A percentile compares a stretch with the other conserved stretches of the same genome.
phyloP scores from a whole-genome alignment of 1,139 yeast species.

The Sporopachydermia cereana region DNA sequence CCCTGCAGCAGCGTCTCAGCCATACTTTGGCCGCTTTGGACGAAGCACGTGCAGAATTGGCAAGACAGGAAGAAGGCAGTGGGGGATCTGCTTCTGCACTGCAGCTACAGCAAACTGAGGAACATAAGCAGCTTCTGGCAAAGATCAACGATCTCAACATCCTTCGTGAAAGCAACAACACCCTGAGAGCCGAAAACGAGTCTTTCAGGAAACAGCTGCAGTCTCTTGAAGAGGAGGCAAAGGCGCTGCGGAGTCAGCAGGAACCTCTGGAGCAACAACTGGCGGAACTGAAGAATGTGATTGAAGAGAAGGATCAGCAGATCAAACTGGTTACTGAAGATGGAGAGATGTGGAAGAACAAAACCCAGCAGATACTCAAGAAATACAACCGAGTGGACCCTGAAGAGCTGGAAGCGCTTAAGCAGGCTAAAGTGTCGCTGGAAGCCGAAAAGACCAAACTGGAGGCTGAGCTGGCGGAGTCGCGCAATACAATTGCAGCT shows the following conservation, averaged over 20 bases:
- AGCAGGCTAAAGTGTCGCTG: slow-evolving; percentile 17
- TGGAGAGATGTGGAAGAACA: slow-evolving; percentile 38
- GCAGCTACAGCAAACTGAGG: slow-evolving; percentile 31
- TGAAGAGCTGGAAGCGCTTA: slow-evolving; percentile 28
- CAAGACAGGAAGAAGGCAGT: slow-evolving; percentile 13
- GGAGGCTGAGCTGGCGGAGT: slow-evolving; percentile 8
- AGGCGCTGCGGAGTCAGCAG: slow-evolving; percentile 20
- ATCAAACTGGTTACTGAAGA: slow-evolving; percentile 30
- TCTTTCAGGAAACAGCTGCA: slow-evolving; percentile 22
- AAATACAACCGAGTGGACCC: slow-evolving; percentile 39
- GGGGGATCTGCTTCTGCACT: slow-evolving; percentile 19
- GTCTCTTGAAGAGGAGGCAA: slow-evolving; percentile 25
- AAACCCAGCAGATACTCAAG: slow-evolving; percentile 36
- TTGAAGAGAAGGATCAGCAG: slow-evolving; percentile 32
- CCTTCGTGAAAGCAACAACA: slow-evolving; percentile 60
- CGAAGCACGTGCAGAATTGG: slow-evolving; percentile 22
- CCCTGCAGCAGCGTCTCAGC: slow-evolving; percentile 29
- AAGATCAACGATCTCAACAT: slow-evolving; percentile 61
- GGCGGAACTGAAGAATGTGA: slow-evolving; percentile 26
- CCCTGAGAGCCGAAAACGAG: slow-evolving; percentile 46
- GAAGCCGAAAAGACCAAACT: slow-evolving; percentile 22
- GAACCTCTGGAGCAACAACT: slow-evolving; percentile 28
- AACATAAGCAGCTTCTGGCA: slow-evolving; percentile 42
- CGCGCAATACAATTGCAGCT: slow-evolving; percentile 8
- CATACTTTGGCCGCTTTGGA: slow-evolving; percentile 22